Base-by-base conservation (phyloP, 2,329 filamentous ascomycete species). In the Colletotrichum cordylinicola region DNA sequence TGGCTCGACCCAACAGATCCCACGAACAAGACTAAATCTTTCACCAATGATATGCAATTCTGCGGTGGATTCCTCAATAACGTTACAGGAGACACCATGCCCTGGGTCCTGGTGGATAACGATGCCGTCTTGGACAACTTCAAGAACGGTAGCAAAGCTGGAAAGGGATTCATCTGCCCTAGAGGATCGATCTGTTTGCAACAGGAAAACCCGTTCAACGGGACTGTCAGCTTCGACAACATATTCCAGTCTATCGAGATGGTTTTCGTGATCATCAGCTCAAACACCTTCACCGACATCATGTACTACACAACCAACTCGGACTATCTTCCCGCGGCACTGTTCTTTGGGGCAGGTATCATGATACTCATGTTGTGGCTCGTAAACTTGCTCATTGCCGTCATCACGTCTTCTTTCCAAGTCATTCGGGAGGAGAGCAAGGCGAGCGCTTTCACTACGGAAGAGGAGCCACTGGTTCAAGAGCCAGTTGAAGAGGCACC, bases 321-420 rank as follows among this genome's bases (percentile, higher is more conserved):
- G 31, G 97, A 99, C 83, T 98, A 98, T 80, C 90, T 98, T 8
- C 91, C 95, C 18, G 93, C 96, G 6, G 95, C 96, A 2, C 87
- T 98, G 4, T 99, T 93, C 81, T 93, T 93, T 72, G 92, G 89
- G 31, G 91, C 90, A 15, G 91, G 90, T 29, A 96, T 98, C 82
- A 93, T 99, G 81, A 95, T 99, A 78, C 91, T 99, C 89, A 97
- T 95, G 87, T 89, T 99, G 66, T 99, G 97, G 97, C 91, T 99
- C 81, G 96, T 98, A 78, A 98, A 98, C 83, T 91, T 99, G 85
- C 85, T 94, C 62, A 98, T 99, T 81, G 97, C 97, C 4, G 97
- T 99, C 80, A 99, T 99, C 82, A 99, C 97, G 0, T 98, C 97
- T 7, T 98, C 96, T 2, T 99, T 99, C 82, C 97, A 99, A 83